Evolutionary conservation across 2,329 filamentous ascomycete genomes (phyloP), one percentile per base, ranked within the genome.

Genomic region (Lasiodiplodia sp.): DNA sequence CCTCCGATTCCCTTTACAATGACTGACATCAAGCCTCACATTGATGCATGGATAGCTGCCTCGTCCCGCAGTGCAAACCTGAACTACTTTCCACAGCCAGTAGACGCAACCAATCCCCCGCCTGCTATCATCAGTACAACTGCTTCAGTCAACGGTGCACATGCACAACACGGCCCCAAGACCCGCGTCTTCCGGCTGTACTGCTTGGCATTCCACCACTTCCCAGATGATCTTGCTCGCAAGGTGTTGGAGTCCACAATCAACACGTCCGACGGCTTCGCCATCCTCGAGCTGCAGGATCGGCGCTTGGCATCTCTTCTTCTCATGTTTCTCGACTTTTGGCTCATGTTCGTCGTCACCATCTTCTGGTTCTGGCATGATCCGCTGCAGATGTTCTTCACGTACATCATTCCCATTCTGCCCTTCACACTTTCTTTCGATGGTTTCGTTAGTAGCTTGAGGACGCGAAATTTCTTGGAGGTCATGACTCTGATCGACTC

Each of bases 121-220:
- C 69, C 72, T 18, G 69, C 74, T 18, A 76, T 74, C 1, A 74
- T 78, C 37, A 78, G n/a, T 74, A 47, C 40, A 10, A 62, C 34
- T 12, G n/a, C 16, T 14, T 18, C 38, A 2, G 34, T 47, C 6
- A 55, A n/a, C 25, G n/a, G 51, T 2, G 11, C 58, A 3, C 23
- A 28, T 12, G 14, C 51, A 34, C 51, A 57, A 3, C 34, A 23
- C 66, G n/a, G 56, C 40, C 34, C 47, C 34, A 14, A 44, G 12
- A 47, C 57, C 18, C 58, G 58, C 21, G 81, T 92, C 25, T 91
- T 93, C 75, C 84, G 91, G 4, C 80, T 93, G 62, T 94, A 92
- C 78, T 92, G 90, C 75, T 83, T 93, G 2, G 87, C 90, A 1
- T 94, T 94, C 74, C 92, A 94, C 78, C 91, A 94, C 79, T 94